A percentile compares a stretch with the other conserved stretches of the same genome.
These are phyloP conservation scores for Phytophthora fragariaefolia DNA, from an alignment of 352 stramenopile genomes.

Conservation along the genomic window DNA sequence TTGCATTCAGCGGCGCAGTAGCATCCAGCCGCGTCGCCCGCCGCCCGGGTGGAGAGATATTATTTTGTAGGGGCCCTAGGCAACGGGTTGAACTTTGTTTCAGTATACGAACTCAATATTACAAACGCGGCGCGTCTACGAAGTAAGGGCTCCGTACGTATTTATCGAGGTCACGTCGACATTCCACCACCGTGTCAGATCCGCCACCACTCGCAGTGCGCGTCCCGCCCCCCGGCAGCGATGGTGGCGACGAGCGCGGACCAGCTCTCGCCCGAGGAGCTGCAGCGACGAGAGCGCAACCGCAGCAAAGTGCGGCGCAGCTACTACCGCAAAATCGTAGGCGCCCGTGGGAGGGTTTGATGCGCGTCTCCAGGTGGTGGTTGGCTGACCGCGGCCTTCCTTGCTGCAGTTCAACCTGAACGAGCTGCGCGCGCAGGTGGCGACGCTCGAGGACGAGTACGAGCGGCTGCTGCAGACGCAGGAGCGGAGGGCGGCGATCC, in stretches of 20 bases:
- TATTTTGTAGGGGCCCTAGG: conserved; percentile 18
- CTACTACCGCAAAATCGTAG: conserved; percentile 69
- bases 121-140: too few relatives aligned
- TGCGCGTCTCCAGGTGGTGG: conserved; percentile 4
- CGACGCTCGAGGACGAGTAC: conserved; percentile 53
- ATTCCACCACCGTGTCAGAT: conserved; percentile 13
- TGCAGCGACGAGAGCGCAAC: conserved; percentile 55
- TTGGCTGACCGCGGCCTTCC: not conserved
- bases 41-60: conserved; percentile 15
- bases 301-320: conserved; percentile 58
- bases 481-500: conserved; percentile 21
- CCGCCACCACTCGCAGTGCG: not conserved
- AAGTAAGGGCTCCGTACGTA: conserved; percentile 2
- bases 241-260: conserved; percentile 18
- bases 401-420: conserved; percentile 49
- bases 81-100: conserved; percentile 13
- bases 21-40: not conserved
- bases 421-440: conserved; percentile 52
- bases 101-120: conserved; percentile 21
- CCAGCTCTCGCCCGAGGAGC: conserved; percentile 43
- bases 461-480: conserved; percentile 45
- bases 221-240: not conserved
- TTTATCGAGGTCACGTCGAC: conserved; percentile 14
- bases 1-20: conserved; percentile 9
- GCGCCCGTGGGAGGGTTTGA: too few relatives aligned